phyloP scores from a whole-genome alignment of 257 asterid species.

The Solanum raphanifolium region DNA sequence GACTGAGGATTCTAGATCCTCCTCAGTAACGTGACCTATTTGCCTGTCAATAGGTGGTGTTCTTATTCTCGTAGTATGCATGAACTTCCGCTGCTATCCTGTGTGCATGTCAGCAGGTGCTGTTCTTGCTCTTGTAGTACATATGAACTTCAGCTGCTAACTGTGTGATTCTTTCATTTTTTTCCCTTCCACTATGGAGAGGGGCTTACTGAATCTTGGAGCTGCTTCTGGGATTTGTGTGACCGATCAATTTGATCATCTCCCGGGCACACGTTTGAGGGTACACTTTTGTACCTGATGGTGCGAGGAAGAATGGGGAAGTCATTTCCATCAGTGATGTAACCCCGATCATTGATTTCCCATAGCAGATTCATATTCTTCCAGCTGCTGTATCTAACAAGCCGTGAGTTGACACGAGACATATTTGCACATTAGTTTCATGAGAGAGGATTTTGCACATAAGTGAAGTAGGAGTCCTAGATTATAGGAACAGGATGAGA shows the following conservation, averaged over 20 bases:
- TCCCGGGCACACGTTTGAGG: constrained; percentile 11
- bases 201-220: constrained; percentile 17
- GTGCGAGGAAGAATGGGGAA: constrained; percentile 19
- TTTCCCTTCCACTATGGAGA: constrained; percentile 24
- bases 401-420: constrained; percentile 14
- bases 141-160: constrained; percentile 36
- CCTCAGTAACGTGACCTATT: constrained; percentile 31
- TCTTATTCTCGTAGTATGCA: background rate
- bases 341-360: constrained; percentile 4
- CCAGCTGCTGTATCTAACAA: constrained; percentile 31
- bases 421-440: constrained; percentile 7
- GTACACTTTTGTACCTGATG: constrained; percentile 24
- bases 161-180: constrained; percentile 59
- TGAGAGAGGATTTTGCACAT: constrained; percentile 38
- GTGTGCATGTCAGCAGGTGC: constrained; percentile 1
- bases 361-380: constrained; percentile 12
- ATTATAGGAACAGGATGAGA: constrained; percentile 26
- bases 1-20: constrained; percentile 44
- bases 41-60: constrained; percentile 1
- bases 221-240: constrained; percentile 17
- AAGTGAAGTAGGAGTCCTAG: constrained; percentile 20
- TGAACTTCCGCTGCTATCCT: constrained; percentile 43
- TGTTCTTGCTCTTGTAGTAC: constrained; percentile 4
- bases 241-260: constrained; percentile 8
- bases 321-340: constrained; percentile 7